Percentiles rank a stretch among this genome's conserved stretches.
These are phyloP conservation scores for Schoenoplectus tabernaemontani DNA, from an alignment of 202 grass and related monocot genomes.

Conservation along the genomic window DNA sequence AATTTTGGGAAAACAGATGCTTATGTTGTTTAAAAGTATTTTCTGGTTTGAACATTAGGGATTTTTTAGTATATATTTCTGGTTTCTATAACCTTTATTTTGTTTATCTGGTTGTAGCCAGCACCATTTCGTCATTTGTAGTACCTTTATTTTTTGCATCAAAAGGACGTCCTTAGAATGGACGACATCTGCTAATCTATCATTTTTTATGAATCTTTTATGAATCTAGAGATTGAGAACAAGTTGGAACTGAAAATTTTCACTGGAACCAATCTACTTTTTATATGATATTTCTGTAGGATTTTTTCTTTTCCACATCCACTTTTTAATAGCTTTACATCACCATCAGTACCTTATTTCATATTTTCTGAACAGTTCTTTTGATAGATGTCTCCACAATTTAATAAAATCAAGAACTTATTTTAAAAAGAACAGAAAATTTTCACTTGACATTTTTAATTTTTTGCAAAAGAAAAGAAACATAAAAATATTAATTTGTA, in stretches of 20 bases:
- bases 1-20: conserved; percentile 19
- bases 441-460: too few species aligned
- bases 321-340: neutral
- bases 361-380: too few species aligned
- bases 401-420: too few species aligned
- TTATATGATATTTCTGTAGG: neutral
- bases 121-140: neutral
- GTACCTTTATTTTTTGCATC: neutral
- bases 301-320: neutral
- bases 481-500: too few species aligned
- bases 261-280: neutral
- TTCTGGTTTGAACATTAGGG: neutral
- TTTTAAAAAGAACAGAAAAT: too few species aligned
- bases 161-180: neutral
- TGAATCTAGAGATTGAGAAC: neutral
- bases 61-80: conserved; percentile 26
- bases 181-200: neutral
- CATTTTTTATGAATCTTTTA: conserved; percentile 1
- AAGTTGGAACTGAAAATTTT: neutral
- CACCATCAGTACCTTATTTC: neutral
- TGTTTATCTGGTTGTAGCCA: conserved; percentile 1
- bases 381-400: too few species aligned
- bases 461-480: too few species aligned
- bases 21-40: conserved; percentile 14
- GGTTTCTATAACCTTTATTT: conserved; percentile 12